These are phyloP conservation scores for Yamadazyma sp. DNA, from an alignment of 1,139 yeast species.

Conservation along the genomic window DNA sequence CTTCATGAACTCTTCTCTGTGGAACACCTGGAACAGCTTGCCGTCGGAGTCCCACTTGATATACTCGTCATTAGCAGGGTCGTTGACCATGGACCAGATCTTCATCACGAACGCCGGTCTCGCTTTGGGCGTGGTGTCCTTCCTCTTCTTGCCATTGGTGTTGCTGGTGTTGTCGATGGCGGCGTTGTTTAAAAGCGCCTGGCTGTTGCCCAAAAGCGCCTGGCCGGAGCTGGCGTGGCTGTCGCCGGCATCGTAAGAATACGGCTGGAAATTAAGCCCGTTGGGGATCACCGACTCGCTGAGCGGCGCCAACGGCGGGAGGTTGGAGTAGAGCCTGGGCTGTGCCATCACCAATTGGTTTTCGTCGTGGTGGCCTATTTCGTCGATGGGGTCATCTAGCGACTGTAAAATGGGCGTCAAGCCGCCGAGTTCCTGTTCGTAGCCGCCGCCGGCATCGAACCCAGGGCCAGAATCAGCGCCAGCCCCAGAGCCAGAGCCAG, in stretches of 20 bases:
- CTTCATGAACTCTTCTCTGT: constrained; percentile 85
- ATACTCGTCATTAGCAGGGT: constrained; percentile 61
- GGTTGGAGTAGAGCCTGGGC: constrained; percentile 18
- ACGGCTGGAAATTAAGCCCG: constrained; percentile 13
- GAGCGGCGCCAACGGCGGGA: constrained; percentile 37
- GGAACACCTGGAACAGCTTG: constrained; percentile 75
- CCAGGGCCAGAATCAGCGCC: no score
- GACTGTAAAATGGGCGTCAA: constrained; percentile 14
- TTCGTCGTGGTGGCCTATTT: constrained; percentile 9
- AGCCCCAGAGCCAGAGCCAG: no score
- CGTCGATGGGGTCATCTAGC: constrained; percentile 12
- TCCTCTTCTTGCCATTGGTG: constrained; percentile 14
- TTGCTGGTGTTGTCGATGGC: no score
- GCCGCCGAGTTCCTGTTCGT: constrained; percentile 10
- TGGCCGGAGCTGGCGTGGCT: neutral
- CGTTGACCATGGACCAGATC: constrained; percentile 94
- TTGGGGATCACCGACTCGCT: constrained; percentile 37
- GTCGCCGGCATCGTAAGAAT: constrained; percentile 5
- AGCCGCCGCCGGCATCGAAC: neutral
- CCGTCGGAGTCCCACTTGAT: constrained; percentile 90
- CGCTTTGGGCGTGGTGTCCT: constrained; percentile 38
- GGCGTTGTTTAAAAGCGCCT: no score
- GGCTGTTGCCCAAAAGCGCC: no score
- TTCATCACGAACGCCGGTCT: constrained; percentile 90
- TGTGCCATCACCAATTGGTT: constrained; percentile 14